A percentile compares a stretch with the other conserved stretches of the same genome.
phyloP scores from a whole-genome alignment of 805 yeast genomes.

The Pichia nanzhaoensis region DNA sequence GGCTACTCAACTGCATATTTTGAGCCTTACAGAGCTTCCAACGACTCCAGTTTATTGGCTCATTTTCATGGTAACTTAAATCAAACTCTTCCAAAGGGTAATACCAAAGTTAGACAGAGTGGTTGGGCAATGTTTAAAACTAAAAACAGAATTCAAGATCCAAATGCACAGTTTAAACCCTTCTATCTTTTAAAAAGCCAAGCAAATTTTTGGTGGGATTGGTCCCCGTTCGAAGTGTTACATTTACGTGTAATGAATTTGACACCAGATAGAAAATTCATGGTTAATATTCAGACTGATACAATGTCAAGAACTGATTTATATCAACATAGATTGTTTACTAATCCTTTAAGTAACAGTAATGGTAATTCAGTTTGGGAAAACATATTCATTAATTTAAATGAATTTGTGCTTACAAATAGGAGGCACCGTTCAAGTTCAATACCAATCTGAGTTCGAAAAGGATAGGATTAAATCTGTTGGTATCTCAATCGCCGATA shows the following conservation, averaged over 20 bases:
- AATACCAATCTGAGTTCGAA: conserved; percentile 52
- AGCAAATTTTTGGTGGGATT: conserved; percentile 56
- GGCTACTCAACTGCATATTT: conserved; percentile 56
- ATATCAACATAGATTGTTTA: conserved; percentile 72
- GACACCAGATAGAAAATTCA: conserved; percentile 48
- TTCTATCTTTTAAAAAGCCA: conserved; percentile 32
- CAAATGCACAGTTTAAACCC: conserved; percentile 36
- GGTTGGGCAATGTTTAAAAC: conserved; percentile 85
- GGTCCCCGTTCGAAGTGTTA: conserved; percentile 55
- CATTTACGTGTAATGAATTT: conserved; percentile 70
- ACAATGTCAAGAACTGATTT: conserved; percentile 71
- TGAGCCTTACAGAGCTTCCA: conserved; percentile 37
- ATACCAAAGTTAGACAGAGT: conserved; percentile 56
- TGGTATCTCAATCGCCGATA: conserved; percentile 74
- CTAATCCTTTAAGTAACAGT: conserved; percentile 38
- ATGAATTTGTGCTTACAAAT: conserved; percentile 76
- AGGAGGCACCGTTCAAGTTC: conserved; percentile 59
- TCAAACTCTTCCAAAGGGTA: conserved; percentile 55
- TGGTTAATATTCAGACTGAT: conserved; percentile 76
- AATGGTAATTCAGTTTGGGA: conserved; percentile 50
- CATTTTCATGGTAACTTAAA: conserved; percentile 65
- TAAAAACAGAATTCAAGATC: conserved; percentile 44
- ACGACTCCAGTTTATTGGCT: conserved; percentile 40
- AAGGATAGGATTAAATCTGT: conserved; percentile 59
- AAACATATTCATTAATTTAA: conserved; percentile 68